Evolutionary conservation across 2,329 filamentous ascomycete genomes (phyloP).

Genomic region (Alternaria dauci): DNA sequence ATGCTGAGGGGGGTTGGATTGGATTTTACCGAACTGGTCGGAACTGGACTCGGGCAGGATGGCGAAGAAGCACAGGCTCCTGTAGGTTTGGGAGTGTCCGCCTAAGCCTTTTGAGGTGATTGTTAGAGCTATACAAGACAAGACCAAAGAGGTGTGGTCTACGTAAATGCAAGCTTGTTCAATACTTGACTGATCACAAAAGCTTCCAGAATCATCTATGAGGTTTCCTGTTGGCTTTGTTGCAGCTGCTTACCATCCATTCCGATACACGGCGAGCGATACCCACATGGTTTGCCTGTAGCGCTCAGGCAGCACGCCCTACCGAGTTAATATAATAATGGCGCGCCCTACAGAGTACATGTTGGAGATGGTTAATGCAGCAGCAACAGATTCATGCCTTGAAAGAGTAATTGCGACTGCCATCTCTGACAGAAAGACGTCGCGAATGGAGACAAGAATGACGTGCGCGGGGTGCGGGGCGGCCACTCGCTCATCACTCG

Average conservation of each 20-base stretch:
- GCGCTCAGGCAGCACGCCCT: not conserved
- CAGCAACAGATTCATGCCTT: not conserved
- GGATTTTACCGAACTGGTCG: constrained; percentile 86
- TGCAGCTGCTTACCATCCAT: not conserved
- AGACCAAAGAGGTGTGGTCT: not conserved
- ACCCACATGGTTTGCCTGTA: not conserved
- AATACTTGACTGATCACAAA: not conserved
- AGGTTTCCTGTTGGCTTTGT: not conserved
- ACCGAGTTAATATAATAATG: not conserved
- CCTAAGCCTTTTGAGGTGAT: not conserved
- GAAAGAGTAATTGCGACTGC: not conserved
- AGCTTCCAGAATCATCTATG: not conserved
- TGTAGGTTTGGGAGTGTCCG: constrained; percentile 42
- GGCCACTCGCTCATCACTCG: not conserved
- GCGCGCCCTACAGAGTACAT: constrained; percentile 1
- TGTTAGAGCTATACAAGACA: not conserved
- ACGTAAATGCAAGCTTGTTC: not conserved
- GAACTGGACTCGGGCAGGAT: constrained; percentile 45
- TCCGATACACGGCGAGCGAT: not conserved
- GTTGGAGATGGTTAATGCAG: not conserved
- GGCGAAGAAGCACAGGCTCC: constrained; percentile 2
- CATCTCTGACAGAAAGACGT: not conserved
- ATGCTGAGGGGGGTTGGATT: constrained; percentile 86
- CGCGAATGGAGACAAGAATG: constrained; percentile 6
- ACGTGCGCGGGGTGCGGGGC: constrained; percentile 19